These are phyloP conservation scores for Yarrowia galli DNA, from an alignment of 1,139 yeast species.

Conservation along the genomic window DNA sequence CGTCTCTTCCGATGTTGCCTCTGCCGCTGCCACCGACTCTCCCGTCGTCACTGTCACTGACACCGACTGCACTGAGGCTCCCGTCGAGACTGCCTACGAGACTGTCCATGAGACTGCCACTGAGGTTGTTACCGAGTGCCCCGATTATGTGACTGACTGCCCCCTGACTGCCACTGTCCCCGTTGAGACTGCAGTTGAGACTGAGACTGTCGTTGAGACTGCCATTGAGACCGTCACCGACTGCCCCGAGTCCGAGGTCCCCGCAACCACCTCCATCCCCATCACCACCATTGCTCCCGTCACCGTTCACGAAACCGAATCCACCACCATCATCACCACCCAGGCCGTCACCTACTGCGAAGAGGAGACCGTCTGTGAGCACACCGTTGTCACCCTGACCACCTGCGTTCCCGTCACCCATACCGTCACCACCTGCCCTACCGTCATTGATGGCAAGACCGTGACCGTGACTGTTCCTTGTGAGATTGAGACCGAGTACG, in stretches of 20 bases:
- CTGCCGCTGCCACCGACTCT: not conserved
- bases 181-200: no score
- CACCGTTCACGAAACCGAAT: not conserved
- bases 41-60: not conserved
- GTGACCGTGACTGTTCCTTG: conserved; percentile 7
- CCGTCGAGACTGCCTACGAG: not conserved
- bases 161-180: no score
- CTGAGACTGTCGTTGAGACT: no score
- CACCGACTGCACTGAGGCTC: not conserved
- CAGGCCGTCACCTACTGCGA: conserved; percentile 18
- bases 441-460: conserved; percentile 15
- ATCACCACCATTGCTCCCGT: not conserved
- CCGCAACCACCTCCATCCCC: not conserved
- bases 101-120: no score
- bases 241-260: not conserved
- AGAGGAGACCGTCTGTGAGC: not conserved
- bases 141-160: no score
- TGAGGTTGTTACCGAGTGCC: no score
- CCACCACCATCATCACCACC: conserved; percentile 11
- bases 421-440: conserved; percentile 5
- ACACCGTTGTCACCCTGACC: conserved; percentile 1
- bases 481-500: conserved; percentile 14
- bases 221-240: no score
- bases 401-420: conserved; percentile 4
- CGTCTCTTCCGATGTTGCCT: not conserved